Base-by-base conservation (phyloP, 257 asterid genomes). In the Solanum arcanum region DNA sequence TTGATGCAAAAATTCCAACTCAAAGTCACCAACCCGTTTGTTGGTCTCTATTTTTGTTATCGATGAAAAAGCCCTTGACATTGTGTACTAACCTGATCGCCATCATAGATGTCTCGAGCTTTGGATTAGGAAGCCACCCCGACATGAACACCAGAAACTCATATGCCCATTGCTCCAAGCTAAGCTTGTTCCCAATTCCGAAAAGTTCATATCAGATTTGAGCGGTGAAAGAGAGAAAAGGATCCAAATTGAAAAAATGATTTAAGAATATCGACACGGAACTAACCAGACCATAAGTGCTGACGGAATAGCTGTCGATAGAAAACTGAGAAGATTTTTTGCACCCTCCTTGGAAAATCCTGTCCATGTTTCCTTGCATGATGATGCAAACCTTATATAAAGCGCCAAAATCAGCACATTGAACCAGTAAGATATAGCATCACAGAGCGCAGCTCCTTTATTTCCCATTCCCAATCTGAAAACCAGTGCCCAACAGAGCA, bases 201-300 rank as follows among this genome's bases (percentile, higher is more conserved):
- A 69, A 21, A 49, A 6, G 20, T 49, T 62, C 42, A 13, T 29
- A 49, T 49, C 60, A 49, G 60, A 49, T 49, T 49, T 49, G 60
- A 49, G 60, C 21, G 7, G 60, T 15, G 46, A 49, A 72, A 78
- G 84, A 27, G 25, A 44, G 5, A 62, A 9, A 76, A 77, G 1
- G n/a, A 77, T 41, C 12, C 44, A 75, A 2, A 35, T 20, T 35
- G 80, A 21, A 35, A 1, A 39, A 6, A 21, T 41, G 20, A 16
- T 41, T 6, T 3, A 39, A 39, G 12, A 76, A 41, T 13, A 76
- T 42, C 3, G 83, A n/a, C 52, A 13, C 83, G 21, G 1, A 77
- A 77, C 88, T 89, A 80, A 90, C 90, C 92, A 88, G 47, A 84
- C 88, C 92, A 90, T 90, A 68, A 90, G 89, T 20, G 92, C 90